A percentile compares a stretch with the other conserved stretches of the same genome.
Conservation (phyloP, 2,329 filamentous ascomycete species). For the Fusarium lateritium region DNA sequence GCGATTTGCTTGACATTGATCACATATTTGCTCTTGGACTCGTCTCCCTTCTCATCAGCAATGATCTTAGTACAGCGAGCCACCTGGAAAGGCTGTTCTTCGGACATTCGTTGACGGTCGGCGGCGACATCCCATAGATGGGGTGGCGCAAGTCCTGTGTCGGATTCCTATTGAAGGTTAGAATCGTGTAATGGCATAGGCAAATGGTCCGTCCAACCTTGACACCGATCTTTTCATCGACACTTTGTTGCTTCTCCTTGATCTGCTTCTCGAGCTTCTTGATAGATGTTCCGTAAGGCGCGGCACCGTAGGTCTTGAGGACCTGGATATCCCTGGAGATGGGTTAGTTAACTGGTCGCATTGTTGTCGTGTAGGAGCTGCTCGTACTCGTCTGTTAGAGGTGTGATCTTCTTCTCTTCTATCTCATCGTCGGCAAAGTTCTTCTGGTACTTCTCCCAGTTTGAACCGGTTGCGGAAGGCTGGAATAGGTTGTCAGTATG, state of each 20-base stretch:
- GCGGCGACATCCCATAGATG: conserved; percentile 99
- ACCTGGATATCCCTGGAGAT: conserved; percentile 92
- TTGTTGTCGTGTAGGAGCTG: neutral
- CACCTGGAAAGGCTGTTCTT: conserved; percentile 98
- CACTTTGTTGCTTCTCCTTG: conserved; percentile 98
- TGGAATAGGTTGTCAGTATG: conserved; percentile 60
- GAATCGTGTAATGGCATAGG: conserved; percentile 10
- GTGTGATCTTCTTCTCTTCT: conserved; percentile 99
- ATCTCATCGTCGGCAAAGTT: conserved; percentile 96
- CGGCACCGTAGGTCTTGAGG: conserved; percentile 97
- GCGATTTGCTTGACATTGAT: conserved; percentile 99
- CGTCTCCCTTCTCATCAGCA: conserved; percentile 90
- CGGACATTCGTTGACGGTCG: conserved; percentile 97
- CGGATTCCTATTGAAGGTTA: conserved; percentile 81
- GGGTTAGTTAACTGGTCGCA: conserved; percentile 43
- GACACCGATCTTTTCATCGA: conserved; percentile 98
- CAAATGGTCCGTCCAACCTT: conserved; percentile 66
- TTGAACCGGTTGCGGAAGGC: conserved; percentile 93
- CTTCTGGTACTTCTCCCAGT: conserved; percentile 99
- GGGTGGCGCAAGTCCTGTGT: conserved; percentile 96
- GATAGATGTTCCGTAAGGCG: conserved; percentile 91
- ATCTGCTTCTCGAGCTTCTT: conserved; percentile 99
- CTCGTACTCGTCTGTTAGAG: conserved; percentile 93
- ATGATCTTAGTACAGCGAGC: conserved; percentile 99
- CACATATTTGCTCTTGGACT: conserved; percentile 99